Evolutionary conservation across 2,329 filamentous ascomycete genomes (phyloP), one percentile per base, ranked within the genome.

Genomic region (Zalaria sp.): DNA sequence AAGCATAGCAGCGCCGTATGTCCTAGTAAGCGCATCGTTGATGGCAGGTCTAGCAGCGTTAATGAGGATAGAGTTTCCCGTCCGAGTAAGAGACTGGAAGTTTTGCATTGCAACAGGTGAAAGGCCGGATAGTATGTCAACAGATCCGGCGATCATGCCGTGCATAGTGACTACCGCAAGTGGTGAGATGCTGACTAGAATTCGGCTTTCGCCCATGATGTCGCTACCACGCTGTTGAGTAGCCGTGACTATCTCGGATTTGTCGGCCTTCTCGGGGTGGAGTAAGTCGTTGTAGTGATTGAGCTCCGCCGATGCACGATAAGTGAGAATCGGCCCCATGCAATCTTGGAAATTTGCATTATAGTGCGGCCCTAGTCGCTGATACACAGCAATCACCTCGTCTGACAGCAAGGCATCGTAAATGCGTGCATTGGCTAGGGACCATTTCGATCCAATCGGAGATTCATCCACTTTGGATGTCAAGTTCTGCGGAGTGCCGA

Each of bases 311-410:
- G 91, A 96, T 5, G 91, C 89, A 53, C 83, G 79, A 57, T 98
- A 98, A 0, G 93, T 98, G 56, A 96, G 87, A 54, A 98, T 93
- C 2, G 87, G 89, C 4, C 93, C 91, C 9, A 98, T 72, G 51
- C 86, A 91, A 56, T 98, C 91, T 61, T 98, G 91, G 52, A 93
- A 94, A 57, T 98, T 98, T 10, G 91, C 91, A 55, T 86, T 81
- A 52, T 98, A 98, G 38, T 86, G 78, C 25, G 87, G 83, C 0
- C 91, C 89, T 11, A 98, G 77, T 39, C 88, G 83, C 57, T 82
- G 85, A 53, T 94, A 85, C 0, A 98, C 91, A 8, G 89, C 81
- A 42, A 98, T 71, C 46, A 93, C 75, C 59, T 98, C 91, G 55
- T 96, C 89, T 45, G 86, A 94, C 31, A 95, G 67, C 0, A 80